These are phyloP conservation scores for Tolypocladium tundrense DNA, from an alignment of 2,329 filamentous ascomycete genomes.

Conservation along the genomic window DNA sequence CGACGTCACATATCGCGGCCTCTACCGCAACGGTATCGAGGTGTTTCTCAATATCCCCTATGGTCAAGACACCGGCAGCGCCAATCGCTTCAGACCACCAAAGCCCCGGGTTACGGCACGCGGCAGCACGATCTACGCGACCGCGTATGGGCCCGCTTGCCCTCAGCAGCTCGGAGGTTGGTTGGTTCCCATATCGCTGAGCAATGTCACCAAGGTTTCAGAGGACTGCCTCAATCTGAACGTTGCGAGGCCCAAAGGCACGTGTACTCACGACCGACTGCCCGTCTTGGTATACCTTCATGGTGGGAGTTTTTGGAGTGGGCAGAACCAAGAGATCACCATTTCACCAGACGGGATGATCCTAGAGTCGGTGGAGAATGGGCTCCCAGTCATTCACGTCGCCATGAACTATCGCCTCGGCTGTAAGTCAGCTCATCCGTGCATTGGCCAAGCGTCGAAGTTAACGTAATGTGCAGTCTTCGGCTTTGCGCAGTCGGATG, in stretches of 20 bases:
- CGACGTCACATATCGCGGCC: constrained; percentile 30
- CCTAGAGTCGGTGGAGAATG: constrained; percentile 32
- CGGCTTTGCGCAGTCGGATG: constrained; percentile 14
- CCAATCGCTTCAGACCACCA: constrained; percentile 35
- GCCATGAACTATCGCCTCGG: constrained; percentile 22
- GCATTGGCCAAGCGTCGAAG: neutral
- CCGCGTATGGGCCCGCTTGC: constrained; percentile 30
- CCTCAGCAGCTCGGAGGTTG: constrained; percentile 27
- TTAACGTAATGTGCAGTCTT: constrained; percentile 10
- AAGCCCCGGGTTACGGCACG: constrained; percentile 17
- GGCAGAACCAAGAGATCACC: constrained; percentile 19
- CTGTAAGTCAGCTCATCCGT: constrained; percentile 4
- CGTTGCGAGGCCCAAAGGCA: constrained; percentile 19
- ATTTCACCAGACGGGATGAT: constrained; percentile 33
- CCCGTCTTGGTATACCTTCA: constrained; percentile 27
- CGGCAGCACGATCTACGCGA: constrained; percentile 26
- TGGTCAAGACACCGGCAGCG: constrained; percentile 33
- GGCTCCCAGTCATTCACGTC: constrained; percentile 22
- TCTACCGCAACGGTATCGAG: constrained; percentile 32
- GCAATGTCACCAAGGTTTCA: constrained; percentile 26
- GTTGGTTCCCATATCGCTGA: constrained; percentile 18
- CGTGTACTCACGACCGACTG: constrained; percentile 9
- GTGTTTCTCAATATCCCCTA: constrained; percentile 37
- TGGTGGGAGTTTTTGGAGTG: constrained; percentile 21
- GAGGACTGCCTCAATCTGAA: constrained; percentile 26